These are phyloP conservation scores for Suillus decipiens DNA, from an alignment of 768 basidiomycete genomes.

Conservation along the genomic window DNA sequence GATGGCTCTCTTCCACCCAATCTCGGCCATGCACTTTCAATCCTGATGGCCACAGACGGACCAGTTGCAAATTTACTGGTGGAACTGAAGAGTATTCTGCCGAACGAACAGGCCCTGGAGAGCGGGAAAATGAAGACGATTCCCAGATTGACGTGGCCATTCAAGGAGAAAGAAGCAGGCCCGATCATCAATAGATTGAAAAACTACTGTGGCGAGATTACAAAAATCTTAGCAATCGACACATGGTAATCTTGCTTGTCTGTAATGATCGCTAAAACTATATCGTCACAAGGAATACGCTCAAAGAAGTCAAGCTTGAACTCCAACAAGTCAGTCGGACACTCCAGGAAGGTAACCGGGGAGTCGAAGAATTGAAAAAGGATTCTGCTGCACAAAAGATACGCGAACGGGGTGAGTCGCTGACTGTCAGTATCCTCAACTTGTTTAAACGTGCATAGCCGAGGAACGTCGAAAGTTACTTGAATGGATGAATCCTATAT, in stretches of 20 bases:
- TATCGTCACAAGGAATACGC: neutral
- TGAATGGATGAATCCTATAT: neutral
- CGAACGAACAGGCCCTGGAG: neutral
- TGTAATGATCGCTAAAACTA: neutral
- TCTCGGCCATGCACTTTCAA: neutral
- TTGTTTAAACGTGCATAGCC: neutral
- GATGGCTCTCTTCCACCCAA: neutral
- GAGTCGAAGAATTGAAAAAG: neutral
- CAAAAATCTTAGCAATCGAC: neutral
- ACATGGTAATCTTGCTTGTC: neutral
- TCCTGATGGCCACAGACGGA: neutral
- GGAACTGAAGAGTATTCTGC: neutral
- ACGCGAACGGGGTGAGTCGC: neutral
- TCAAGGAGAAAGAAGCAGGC: constrained; percentile 4
- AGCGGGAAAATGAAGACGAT: neutral
- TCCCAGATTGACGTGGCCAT: constrained; percentile 6
- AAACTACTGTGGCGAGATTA: neutral
- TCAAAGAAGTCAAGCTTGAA: neutral
- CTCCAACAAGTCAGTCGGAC: neutral
- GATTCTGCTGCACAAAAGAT: neutral
- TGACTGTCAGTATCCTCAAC: neutral
- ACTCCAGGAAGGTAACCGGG: neutral
- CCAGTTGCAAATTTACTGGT: neutral
- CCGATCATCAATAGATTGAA: neutral
- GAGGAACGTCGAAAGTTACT: neutral